Evolutionary conservation across 768 basidiomycete species (phyloP).

Genomic region (Rhizopogon vesiculosus): DNA sequence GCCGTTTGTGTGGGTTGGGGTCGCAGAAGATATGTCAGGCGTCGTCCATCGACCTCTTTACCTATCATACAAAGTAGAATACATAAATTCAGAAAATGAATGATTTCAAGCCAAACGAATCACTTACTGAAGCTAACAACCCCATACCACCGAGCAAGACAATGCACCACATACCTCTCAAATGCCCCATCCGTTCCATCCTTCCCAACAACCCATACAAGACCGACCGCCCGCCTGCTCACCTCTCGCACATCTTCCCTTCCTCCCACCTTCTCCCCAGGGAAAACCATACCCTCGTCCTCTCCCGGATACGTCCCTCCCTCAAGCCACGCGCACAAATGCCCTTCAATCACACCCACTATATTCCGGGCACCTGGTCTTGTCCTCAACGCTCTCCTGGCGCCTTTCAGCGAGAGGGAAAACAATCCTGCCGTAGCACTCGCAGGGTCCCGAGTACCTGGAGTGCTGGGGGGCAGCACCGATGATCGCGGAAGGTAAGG

Average conservation of each 20-base stretch:
- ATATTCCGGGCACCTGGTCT: constrained; percentile 48
- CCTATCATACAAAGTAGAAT: constrained; percentile 23
- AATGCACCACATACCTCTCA: constrained; percentile 78
- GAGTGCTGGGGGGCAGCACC: constrained; percentile 41
- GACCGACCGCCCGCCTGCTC: constrained; percentile 55
- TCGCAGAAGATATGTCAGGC: constrained; percentile 76
- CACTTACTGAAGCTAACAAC: constrained; percentile 77
- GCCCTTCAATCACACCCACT: constrained; percentile 63
- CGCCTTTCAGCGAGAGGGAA: constrained; percentile 71
- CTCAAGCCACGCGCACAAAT: constrained; percentile 59
- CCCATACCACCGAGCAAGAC: constrained; percentile 74
- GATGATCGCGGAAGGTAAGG: constrained; percentile 59
- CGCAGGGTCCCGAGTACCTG: constrained; percentile 38
- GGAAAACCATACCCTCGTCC: constrained; percentile 30
- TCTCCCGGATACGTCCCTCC: constrained; percentile 56
- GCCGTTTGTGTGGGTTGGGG: constrained; percentile 66
- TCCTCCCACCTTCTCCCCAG: constrained; percentile 46
- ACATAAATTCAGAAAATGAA: neutral
- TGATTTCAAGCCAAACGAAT: neutral
- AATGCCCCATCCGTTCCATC: constrained; percentile 51
- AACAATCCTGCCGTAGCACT: constrained; percentile 73
- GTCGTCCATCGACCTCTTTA: constrained; percentile 43
- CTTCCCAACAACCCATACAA: constrained; percentile 63
- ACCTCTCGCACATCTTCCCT: constrained; percentile 60
- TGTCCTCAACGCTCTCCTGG: constrained; percentile 61